phyloP scores from a whole-genome alignment of 768 basidiomycete genomes.

The Termitomyces sp. region DNA sequence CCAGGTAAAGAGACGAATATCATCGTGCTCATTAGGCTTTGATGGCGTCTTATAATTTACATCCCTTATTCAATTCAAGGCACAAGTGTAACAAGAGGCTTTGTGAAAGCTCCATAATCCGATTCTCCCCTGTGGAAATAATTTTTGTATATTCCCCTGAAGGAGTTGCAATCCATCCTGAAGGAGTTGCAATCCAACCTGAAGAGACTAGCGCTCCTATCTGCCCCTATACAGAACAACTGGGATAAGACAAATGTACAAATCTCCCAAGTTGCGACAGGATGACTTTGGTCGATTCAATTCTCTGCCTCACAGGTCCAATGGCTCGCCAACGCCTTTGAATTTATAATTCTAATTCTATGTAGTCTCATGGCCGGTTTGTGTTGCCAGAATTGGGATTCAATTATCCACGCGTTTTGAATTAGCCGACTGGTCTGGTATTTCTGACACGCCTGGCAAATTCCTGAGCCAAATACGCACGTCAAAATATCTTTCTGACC shows the following conservation, averaged over 20 bases:
- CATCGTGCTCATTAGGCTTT: neutral
- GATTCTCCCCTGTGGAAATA: neutral
- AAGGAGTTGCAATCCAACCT: neutral
- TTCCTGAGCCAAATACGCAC: neutral
- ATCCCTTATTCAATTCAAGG: neutral
- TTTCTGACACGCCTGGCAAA: neutral
- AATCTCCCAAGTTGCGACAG: neutral
- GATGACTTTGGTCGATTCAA: neutral
- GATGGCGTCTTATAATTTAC: neutral
- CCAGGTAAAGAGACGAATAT: no score
- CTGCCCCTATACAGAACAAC: neutral
- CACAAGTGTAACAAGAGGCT: no score
- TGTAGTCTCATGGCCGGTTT: neutral
- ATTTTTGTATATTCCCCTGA: neutral
- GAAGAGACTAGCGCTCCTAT: neutral
- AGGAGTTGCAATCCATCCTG: neutral
- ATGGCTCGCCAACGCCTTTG: neutral
- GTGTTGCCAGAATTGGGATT: neutral
- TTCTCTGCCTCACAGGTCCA: neutral
- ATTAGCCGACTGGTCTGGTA: neutral
- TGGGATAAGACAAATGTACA: neutral
- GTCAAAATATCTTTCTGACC: neutral
- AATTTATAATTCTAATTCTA: neutral
- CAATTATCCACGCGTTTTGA: neutral
- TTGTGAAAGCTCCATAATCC: neutral